Evolutionary conservation across 2,329 filamentous ascomycete genomes (phyloP).

Genomic region (Rhynchosporium secalis): DNA sequence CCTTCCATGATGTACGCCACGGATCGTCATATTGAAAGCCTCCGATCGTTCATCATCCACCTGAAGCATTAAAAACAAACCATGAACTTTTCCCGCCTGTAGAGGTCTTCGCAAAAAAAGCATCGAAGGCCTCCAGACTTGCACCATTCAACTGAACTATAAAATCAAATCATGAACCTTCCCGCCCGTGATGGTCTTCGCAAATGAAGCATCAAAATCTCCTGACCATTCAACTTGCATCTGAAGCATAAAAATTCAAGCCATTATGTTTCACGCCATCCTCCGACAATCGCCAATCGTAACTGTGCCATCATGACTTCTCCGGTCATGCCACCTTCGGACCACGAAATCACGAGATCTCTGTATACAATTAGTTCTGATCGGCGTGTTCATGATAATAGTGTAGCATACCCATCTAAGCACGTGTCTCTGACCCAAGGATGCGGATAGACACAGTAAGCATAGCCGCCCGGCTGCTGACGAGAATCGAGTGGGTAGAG

Average conservation of each 20-base stretch:
- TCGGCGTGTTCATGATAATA: too few relatives aligned
- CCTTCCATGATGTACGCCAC: too few relatives aligned
- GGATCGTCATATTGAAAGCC: too few relatives aligned
- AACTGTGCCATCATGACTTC: conserved; percentile 25
- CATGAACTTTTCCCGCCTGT: too few relatives aligned
- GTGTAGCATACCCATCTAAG: conserved; percentile 7
- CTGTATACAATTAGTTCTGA: conserved; percentile 1
- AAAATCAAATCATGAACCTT: too few relatives aligned
- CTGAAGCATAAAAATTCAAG: neutral
- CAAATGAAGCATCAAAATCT: neutral
- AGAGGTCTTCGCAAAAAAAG: too few relatives aligned
- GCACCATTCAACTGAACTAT: neutral
- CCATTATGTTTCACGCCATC: neutral
- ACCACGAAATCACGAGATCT: conserved; percentile 31
- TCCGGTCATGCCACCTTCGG: conserved; percentile 28
- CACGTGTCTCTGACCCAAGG: conserved; percentile 27
- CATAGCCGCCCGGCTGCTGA: conserved; percentile 4
- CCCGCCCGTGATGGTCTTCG: too few relatives aligned
- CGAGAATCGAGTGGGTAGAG: neutral
- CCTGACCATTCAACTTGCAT: neutral
- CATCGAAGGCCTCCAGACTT: neutral
- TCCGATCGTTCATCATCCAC: too few relatives aligned
- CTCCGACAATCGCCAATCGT: conserved; percentile 16
- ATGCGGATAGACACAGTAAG: conserved; percentile 31
- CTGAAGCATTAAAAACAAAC: too few relatives aligned